Evolutionary conservation across 257 asterid genomes (phyloP).

Genomic region (Paraleonurus japonicus): DNA sequence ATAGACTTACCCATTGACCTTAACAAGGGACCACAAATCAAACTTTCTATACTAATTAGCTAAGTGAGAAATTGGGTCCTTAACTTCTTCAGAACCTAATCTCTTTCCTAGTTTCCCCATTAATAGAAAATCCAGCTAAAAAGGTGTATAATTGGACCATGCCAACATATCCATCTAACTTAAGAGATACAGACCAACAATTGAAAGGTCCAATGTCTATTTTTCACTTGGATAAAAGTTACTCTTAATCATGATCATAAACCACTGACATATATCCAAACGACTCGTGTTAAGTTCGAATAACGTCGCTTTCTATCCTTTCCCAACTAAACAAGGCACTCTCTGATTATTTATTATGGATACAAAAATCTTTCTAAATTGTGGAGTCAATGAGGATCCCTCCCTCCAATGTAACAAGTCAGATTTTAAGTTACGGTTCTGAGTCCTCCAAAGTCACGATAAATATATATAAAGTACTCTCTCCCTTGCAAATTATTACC

Average conservation of each 20-base stretch:
- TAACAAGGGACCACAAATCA: conserved; percentile 35
- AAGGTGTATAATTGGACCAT: conserved; percentile 7
- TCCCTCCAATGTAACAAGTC: neutral
- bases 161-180: neutral
- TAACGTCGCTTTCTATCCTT: neutral
- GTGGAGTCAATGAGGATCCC: neutral
- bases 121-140: neutral
- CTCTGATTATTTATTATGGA: neutral
- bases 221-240: neutral
- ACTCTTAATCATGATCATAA: neutral
- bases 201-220: conserved; percentile 12
- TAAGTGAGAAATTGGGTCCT: conserved; percentile 20
- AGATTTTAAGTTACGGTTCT: neutral
- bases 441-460: neutral
- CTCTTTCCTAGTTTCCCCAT: conserved; percentile 2
- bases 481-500: too few relatives aligned
- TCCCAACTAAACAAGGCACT: neutral
- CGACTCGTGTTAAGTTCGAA: neutral
- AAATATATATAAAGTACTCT: neutral
- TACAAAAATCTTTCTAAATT: neutral
- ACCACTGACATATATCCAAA: neutral
- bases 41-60: conserved; percentile 18
- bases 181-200: conserved; percentile 12
- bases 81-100: conserved; percentile 18
- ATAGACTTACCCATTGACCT: too few relatives aligned